phyloP scores from a whole-genome alignment of 306 rosid genomes.

The Lablab purpureus region DNA sequence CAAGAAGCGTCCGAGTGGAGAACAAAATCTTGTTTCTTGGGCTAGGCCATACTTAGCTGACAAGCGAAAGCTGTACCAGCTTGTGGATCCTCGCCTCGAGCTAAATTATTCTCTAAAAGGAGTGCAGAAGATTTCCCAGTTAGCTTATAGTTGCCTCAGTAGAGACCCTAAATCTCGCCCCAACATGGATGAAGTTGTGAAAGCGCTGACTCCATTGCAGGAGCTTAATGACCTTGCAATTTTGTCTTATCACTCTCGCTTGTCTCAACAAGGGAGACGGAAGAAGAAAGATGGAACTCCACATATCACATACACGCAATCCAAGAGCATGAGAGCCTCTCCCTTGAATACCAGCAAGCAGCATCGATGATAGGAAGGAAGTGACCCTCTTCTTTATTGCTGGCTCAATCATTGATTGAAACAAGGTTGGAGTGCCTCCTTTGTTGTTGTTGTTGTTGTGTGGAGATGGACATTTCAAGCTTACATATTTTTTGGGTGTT shows the following conservation, averaged over 20 bases:
- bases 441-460: conserved; percentile 54
- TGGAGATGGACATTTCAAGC: conserved; percentile 61
- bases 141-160: conserved; percentile 82
- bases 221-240: conserved; percentile 89
- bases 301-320: conserved; percentile 69
- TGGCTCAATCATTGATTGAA: conserved; percentile 52
- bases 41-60: conserved; percentile 89
- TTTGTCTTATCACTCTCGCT: conserved; percentile 73
- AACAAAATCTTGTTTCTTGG: conserved; percentile 94
- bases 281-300: conserved; percentile 86
- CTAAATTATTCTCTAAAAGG: conserved; percentile 84
- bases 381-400: conserved; percentile 45
- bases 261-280: conserved; percentile 82
- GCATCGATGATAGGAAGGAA: conserved; percentile 57
- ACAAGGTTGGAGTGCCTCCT: conserved; percentile 52
- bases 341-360: conserved; percentile 79
- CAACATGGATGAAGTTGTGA: conserved; percentile 92
- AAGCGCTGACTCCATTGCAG: conserved; percentile 78
- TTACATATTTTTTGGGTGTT: conserved; percentile 65
- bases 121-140: conserved; percentile 88
- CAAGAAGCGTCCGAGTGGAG: conserved; percentile 93
- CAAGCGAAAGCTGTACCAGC: conserved; percentile 77
- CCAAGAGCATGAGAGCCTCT: conserved; percentile 81
- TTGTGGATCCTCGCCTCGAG: conserved; percentile 91
- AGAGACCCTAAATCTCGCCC: conserved; percentile 91